Percentiles rank a stretch among this genome's conserved stretches.
phyloP scores from a whole-genome alignment of 2,329 filamentous ascomycete genomes.

The Diaporthe sp. region DNA sequence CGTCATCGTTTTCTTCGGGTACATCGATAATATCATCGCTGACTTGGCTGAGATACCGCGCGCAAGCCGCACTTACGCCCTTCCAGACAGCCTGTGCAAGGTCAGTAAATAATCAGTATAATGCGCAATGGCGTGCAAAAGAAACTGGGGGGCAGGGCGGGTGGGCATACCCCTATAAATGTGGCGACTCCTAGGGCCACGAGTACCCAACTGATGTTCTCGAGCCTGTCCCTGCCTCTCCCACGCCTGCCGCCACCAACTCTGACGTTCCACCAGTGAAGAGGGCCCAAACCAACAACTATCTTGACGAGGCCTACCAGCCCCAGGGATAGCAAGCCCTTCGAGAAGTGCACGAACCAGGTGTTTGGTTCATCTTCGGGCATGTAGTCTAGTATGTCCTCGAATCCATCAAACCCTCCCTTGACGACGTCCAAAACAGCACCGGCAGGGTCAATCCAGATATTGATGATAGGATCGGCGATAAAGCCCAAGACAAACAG shows the following conservation, averaged over 20 bases:
- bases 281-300: slow-evolving; percentile 78
- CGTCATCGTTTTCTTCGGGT: slow-evolving; percentile 68
- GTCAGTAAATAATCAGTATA: slow-evolving; percentile 36
- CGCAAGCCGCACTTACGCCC: slow-evolving; percentile 78
- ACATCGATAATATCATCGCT: slow-evolving; percentile 87
- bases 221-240: slow-evolving; percentile 80
- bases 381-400: slow-evolving; percentile 50
- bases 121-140: not conserved
- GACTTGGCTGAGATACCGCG: slow-evolving; percentile 77
- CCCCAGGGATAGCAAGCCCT: slow-evolving; percentile 90
- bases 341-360: slow-evolving; percentile 87
- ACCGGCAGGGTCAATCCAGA: slow-evolving; percentile 84
- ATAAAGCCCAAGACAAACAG: slow-evolving; percentile 90
- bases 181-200: slow-evolving; percentile 84
- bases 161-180: slow-evolving; percentile 75
- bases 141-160: slow-evolving; percentile 33
- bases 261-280: slow-evolving; percentile 81
- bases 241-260: slow-evolving; percentile 65
- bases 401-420: slow-evolving; percentile 50
- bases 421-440: slow-evolving; percentile 65
- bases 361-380: slow-evolving; percentile 63
- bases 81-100: slow-evolving; percentile 78
- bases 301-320: slow-evolving; percentile 87
- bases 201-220: slow-evolving; percentile 82
- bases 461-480: slow-evolving; percentile 89